Base-by-base conservation (phyloP, 2,329 filamentous ascomycete species). In the Fusarium sp. region DNA sequence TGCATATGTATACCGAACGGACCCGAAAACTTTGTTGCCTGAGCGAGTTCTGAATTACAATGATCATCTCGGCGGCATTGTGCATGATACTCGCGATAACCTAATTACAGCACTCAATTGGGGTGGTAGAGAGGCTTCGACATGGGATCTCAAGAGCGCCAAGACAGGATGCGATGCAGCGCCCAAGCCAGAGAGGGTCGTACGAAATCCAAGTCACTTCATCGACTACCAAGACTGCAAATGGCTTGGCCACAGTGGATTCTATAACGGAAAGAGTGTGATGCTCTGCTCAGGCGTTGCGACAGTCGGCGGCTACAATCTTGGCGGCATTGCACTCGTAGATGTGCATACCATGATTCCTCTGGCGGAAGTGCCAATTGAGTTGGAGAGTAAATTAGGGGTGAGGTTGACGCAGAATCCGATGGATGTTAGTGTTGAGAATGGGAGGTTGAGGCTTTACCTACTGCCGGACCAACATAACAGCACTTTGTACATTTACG, bases 141-240 rank as follows among this genome's bases (percentile, higher is more conserved):
- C 75, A 7, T 82, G 78, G 74, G 50, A 77, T 42, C 72, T 81
- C 3, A 45, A 49, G 7, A 20, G 20, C 0, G 26, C 32, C 17
- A 47, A 58, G 28, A 63, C 66, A 10, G 72, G 62, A 8, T 69
- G 73, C 32, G 63, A 59, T 8, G 64, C 57, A 15, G 55, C 46
- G 0, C 65, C 71, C 5, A 53, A 59, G 3, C 70, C 76, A 3
- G 42, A 60, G 1, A 53, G 20, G 3, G 58, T 69, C 1, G 64
- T 73, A 1, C 67, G 62, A 7, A 83, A 84, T 48, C 82, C 81
- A 1, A 79, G 75, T 34, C 77, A 81, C 66, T 84, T 78, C 69
- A 70, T 82, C 54, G 83, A 84, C 60, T 84, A 84, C 67, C 82
- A 85, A 70, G 83, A 85, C 75, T 85, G 82, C 74, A 85, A 85